phyloP scores from a whole-genome alignment of 208 protist species.

The Crithidia mellificae region DNA sequence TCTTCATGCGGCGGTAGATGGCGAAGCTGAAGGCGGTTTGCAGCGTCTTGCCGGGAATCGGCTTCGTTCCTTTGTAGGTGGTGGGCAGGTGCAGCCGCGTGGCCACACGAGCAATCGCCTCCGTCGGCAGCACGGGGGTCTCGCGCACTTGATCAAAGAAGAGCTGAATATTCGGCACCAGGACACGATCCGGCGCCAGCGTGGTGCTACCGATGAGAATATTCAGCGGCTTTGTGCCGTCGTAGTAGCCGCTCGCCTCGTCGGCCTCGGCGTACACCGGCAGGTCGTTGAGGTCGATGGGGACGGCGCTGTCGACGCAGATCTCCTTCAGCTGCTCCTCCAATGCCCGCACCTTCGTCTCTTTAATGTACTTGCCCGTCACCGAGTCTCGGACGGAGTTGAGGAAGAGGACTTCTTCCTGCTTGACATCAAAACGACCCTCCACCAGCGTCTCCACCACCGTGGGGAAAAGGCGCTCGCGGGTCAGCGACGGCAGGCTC shows the following conservation, averaged over 20 bases:
- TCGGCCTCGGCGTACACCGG: constrained; percentile 44
- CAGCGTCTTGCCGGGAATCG: constrained; percentile 40
- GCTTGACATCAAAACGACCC: constrained; percentile 10
- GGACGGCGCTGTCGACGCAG: constrained; percentile 24
- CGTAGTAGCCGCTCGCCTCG: constrained; percentile 36
- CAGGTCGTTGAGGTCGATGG: constrained; percentile 55
- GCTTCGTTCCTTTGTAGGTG: constrained; percentile 40
- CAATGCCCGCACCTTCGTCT: constrained; percentile 17
- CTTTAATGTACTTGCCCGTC: constrained; percentile 34
- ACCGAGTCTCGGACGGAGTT: constrained; percentile 26
- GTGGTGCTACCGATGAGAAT: constrained; percentile 69
- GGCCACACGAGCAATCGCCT: constrained; percentile 31
- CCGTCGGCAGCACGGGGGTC: not conserved
- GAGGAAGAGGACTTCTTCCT: constrained; percentile 41
- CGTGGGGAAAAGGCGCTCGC: constrained; percentile 59
- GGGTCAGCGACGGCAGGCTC: constrained; percentile 24
- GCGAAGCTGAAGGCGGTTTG: constrained; percentile 71
- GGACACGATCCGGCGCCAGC: constrained; percentile 42
- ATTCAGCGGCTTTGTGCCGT: constrained; percentile 43
- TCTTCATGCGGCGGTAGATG: constrained; percentile 21
- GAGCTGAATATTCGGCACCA: constrained; percentile 28
- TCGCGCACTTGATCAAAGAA: constrained; percentile 31
- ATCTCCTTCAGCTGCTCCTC: constrained; percentile 34
- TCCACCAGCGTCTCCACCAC: constrained; percentile 54
- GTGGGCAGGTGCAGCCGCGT: constrained; percentile 70